Conservation (phyloP, 139 green algal genomes). For the Micractinium conductrix region DNA sequence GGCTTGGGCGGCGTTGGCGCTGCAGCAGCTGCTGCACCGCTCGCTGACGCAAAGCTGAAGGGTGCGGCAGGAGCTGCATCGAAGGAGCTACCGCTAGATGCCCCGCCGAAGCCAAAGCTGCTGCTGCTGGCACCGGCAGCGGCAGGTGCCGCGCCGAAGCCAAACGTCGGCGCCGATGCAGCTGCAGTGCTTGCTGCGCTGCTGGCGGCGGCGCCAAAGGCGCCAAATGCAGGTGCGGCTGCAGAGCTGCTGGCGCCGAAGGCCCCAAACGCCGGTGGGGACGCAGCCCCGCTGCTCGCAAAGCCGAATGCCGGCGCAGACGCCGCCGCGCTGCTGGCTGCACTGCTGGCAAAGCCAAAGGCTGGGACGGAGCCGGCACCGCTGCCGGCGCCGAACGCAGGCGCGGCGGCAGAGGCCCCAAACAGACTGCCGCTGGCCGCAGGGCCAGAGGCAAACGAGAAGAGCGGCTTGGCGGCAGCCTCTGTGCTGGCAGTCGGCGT, state of each 20-base stretch:
- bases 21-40: neutral
- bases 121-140: constrained; percentile 1
- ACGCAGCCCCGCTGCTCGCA: neutral
- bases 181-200: neutral
- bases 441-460: neutral
- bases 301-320: constrained; percentile 2
- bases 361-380: neutral
- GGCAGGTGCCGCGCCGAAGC: neutral
- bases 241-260: neutral
- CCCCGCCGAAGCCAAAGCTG: constrained; percentile 1
- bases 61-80: neutral
- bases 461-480: constrained; percentile 17
- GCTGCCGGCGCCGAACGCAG: neutral
- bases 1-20: neutral
- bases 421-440: neutral
- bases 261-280: neutral
- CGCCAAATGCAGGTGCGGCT: constrained; percentile 8
- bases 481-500: neutral
- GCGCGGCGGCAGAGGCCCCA: neutral
- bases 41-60: neutral
- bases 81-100: neutral
- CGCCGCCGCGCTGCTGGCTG: neutral
- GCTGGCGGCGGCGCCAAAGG: constrained; percentile 11
- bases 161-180: neutral
- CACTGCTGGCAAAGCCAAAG: neutral